Base-by-base conservation (phyloP, 2,329 filamentous ascomycete species). In the Colletotrichum magnum region DNA sequence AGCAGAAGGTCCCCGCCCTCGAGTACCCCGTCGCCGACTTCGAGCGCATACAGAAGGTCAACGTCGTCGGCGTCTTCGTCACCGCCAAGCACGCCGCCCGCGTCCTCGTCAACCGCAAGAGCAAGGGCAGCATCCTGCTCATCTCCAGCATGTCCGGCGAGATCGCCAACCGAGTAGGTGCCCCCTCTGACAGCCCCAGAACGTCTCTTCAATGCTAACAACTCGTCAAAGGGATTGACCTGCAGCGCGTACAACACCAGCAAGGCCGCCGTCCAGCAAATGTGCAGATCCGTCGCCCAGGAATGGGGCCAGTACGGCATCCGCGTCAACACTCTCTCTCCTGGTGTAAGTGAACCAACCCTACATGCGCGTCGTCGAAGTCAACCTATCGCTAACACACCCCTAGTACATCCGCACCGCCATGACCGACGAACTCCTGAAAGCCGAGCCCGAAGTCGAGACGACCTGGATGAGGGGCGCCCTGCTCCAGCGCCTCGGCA, bases 31-130 rank as follows among this genome's bases (percentile, higher is more conserved):
- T 80, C 28, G 77, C 90, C 77, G 88, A 89, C 76, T 93, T 91
- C 85, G 85, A 90, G 74, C 87, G 91, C 78, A 90, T 93, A 74
- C 83, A 93, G 75, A 84, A 90, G 75, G 90, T 92, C 72, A 92
- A 94, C 77, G 81, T 93, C 73, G 92, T 86, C 57, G 92, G 92
- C n/a, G 89, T 87, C 28, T 91, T 90, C 79, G 84, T 91, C 78
- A 92, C 90, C 75, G 91, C 91, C 68, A 91, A 92, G 81, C 90
- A 90, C 66, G 88, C 91, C 28, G 92, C 91, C 59, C 84, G 87
- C 69, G 87, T 90, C 45, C 76, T 87, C 73, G 78, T 81, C n/a
- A 77, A 80, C 56, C 79, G 78, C 53, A 78, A 81, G 7, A 77
- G 74, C 0, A 77, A 79, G 1, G 85, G 85, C 0, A 86, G 82